These are phyloP conservation scores for Aaosphaeria pasadenensis DNA, from an alignment of 2,329 filamentous ascomycete species.

Conservation along the genomic window DNA sequence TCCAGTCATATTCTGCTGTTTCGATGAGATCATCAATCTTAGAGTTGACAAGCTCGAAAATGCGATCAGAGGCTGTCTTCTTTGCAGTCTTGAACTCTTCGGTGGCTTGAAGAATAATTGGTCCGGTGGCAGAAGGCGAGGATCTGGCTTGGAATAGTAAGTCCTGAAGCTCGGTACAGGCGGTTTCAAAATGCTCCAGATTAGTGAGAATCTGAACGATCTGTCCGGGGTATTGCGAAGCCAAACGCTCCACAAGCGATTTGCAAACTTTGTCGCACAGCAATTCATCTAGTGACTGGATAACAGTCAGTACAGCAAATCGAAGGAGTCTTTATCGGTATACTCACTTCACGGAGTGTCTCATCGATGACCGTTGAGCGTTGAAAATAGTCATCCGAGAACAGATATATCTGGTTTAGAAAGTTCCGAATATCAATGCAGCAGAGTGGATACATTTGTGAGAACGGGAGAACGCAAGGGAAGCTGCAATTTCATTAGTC, in stretches of 20 bases:
- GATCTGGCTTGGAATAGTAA: conserved; percentile 82
- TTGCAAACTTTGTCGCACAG: conserved; percentile 89
- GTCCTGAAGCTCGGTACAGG: conserved; percentile 84
- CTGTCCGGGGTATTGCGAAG: conserved; percentile 91
- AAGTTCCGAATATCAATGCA: conserved; percentile 99
- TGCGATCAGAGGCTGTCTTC: conserved; percentile 94
- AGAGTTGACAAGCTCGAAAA: conserved; percentile 96
- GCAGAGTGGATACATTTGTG: conserved; percentile 97
- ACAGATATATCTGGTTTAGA: conserved; percentile 96
- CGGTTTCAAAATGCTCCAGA: conserved; percentile 91
- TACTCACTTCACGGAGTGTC: conserved; percentile 69
- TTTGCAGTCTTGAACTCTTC: conserved; percentile 85
- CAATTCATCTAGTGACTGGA: conserved; percentile 86
- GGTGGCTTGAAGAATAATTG: conserved; percentile 77
- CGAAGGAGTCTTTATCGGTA: too few species aligned
- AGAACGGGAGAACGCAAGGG: conserved; percentile 94
- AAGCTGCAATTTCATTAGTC: conserved; percentile 56
- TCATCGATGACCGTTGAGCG: conserved; percentile 88
- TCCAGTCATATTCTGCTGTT: conserved; percentile 96
- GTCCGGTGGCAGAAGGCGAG: conserved; percentile 74
- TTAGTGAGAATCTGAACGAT: conserved; percentile 99
- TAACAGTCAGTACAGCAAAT: background rate
- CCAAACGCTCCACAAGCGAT: conserved; percentile 81
- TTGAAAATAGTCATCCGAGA: conserved; percentile 93
- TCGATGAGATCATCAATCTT: conserved; percentile 98